phyloP scores from a whole-genome alignment of 2,329 filamentous ascomycete species.

The Rhynchosporium secalis region DNA sequence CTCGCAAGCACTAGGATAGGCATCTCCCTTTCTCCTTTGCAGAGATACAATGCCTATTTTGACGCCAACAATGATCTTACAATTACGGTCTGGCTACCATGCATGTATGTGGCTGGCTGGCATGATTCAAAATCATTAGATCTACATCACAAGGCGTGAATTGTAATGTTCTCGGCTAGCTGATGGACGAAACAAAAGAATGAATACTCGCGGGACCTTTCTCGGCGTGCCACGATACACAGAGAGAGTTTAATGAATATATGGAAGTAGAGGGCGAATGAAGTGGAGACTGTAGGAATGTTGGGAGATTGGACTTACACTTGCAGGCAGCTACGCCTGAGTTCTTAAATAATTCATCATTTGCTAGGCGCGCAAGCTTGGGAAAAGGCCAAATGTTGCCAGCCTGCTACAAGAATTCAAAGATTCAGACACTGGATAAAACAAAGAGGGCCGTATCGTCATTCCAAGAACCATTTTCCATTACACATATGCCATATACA shows the following conservation, averaged over 20 bases:
- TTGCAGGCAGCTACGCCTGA: too few species aligned
- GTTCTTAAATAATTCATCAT: too few species aligned
- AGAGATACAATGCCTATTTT: not conserved
- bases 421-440: not conserved
- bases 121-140: too few species aligned
- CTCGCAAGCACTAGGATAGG: not conserved
- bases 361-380: too few species aligned
- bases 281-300: too few species aligned
- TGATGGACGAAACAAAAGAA: not conserved
- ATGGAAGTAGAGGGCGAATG: too few species aligned
- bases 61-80: not conserved
- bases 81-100: not conserved
- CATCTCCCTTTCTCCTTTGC: not conserved
- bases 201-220: not conserved
- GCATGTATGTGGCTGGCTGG: not conserved
- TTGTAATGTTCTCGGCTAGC: not conserved
- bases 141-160: not conserved
- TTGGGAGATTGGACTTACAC: too few species aligned
- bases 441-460: not conserved
- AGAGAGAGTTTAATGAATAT: too few species aligned
- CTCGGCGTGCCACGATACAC: not conserved
- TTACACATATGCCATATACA: slow-evolving; percentile 5
- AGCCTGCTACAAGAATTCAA: not conserved
- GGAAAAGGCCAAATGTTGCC: too few species aligned
- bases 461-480: slow-evolving; percentile 4